phyloP scores from a whole-genome alignment of 1,284 basidiomycete species.

The Cystobasidiaceae sp. region DNA sequence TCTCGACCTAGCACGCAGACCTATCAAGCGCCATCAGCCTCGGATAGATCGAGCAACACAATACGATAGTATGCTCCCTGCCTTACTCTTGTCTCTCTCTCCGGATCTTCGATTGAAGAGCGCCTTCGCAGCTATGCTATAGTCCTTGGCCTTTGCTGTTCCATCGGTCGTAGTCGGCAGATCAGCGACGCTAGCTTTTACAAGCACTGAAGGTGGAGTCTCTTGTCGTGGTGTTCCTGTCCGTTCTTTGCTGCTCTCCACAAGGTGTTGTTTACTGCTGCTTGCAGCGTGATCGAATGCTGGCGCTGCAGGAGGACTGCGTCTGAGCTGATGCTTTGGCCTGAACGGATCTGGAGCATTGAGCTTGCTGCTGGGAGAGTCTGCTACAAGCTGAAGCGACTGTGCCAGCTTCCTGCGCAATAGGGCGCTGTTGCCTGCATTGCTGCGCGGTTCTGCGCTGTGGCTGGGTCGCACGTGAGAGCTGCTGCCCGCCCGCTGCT shows the following conservation, averaged over 20 bases:
- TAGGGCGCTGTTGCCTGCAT: not conserved
- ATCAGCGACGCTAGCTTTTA: not conserved
- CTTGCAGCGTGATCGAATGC: not conserved
- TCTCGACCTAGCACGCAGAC: not conserved
- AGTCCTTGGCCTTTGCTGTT: not conserved
- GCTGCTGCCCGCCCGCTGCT: not conserved
- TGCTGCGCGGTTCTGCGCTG: not conserved
- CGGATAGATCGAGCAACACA: too few relatives aligned
- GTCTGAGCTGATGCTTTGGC: slow-evolving; percentile 3
- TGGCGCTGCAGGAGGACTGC: slow-evolving; percentile 7
- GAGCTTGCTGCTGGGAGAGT: slow-evolving; percentile 12
- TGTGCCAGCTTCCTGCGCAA: not conserved
- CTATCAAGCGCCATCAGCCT: not conserved
- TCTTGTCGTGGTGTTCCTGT: not conserved
- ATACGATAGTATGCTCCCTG: too few relatives aligned
- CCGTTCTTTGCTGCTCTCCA: not conserved
- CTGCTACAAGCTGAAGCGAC: slow-evolving; percentile 21
- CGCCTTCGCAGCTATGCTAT: slow-evolving; percentile 11
- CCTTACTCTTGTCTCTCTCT: not conserved
- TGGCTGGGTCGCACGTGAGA: slow-evolving; percentile 2
- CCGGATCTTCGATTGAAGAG: not conserved
- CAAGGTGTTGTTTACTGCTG: not conserved
- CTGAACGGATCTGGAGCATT: slow-evolving; percentile 26
- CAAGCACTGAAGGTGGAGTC: not conserved
- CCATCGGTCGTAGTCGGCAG: not conserved